Evolutionary conservation across 352 stramenopile genomes (phyloP), one percentile per base, ranked within the genome.

Genomic region (Pythium folliculosum): DNA sequence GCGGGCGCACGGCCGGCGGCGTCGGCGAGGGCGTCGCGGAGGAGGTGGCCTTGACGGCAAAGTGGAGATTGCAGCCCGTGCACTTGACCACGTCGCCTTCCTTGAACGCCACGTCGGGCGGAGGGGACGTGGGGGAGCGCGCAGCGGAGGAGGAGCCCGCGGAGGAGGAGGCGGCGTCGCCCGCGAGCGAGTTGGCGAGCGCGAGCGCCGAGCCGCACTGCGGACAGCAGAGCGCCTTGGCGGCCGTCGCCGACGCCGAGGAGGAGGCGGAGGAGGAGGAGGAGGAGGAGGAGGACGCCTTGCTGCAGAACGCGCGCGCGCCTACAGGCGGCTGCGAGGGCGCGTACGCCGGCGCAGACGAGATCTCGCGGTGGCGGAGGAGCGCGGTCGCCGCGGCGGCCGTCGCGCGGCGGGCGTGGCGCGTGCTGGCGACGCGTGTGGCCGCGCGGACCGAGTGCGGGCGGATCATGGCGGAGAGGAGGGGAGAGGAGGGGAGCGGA

Each of bases 11-110:
- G 25, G 45, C 6, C 27, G 27, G 13, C 21, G 45, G 44, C 6
- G 22, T 6, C 2, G 38, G 40, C 38, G 37, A 50, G 63, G 69
- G 60, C 71, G 72, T 19, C 7, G n/a, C n/a, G n/a, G 52, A 27
- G 23, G 54, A 57, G 22, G 68, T 47, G 47, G 77, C 77, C 57
- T 90, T 91, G 53, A 93, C 78, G 2, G 83, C 82, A 65, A 90
- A 93, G 72, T 91, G 77, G 38, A 89, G 56, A 60, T 84, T 89
- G 72, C 85, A 93, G 30, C 50, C 77, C 45, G 77, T 77, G 67
- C 85, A 93, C 55, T 89, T 90, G 69, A 93, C 82, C 30, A 93
- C 77, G 59, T 93, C 85, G 21, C 83, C 83, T 55, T 91, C 84
- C 75, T 90, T 90, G 61, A 92, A 89, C 60, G 75, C 71, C 17